A percentile compares a stretch with the other conserved stretches of the same genome.
These are phyloP conservation scores for Starmerella potacharoeniae DNA, from an alignment of 805 yeast species.

Conservation along the genomic window DNA sequence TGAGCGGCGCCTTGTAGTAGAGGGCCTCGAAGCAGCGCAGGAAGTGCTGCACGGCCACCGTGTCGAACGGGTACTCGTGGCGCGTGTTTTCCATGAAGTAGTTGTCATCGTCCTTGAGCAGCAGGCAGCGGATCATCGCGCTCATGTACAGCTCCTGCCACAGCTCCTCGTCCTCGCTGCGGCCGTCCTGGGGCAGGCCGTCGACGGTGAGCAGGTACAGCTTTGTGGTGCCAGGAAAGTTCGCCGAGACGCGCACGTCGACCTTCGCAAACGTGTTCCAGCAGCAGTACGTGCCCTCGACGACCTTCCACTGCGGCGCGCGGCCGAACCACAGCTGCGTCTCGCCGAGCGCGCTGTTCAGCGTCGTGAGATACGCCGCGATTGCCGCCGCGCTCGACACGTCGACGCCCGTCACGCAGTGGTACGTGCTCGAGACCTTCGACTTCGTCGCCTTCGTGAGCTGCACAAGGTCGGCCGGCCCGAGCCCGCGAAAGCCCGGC, in stretches of 20 bases:
- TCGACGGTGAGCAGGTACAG: conserved; percentile 27
- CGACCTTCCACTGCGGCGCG: conserved; percentile 34
- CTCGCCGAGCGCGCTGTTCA: conserved; percentile 36
- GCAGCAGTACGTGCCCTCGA: conserved; percentile 37
- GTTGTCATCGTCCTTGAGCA: conserved; percentile 70
- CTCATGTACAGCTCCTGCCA: conserved; percentile 47
- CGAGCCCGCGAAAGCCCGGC: conserved; percentile 41
- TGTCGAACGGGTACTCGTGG: conserved; percentile 58
- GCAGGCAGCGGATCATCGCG: conserved; percentile 61
- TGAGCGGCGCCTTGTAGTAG: conserved; percentile 51
- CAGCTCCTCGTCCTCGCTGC: conserved; percentile 29
- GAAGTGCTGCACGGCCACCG: conserved; percentile 42
- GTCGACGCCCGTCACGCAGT: conserved; percentile 44
- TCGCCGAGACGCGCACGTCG: conserved; percentile 60
- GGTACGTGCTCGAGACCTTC: conserved; percentile 44
- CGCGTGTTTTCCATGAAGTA: conserved; percentile 73
- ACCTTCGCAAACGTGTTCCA: conserved; percentile 63
- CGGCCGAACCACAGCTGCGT: conserved; percentile 67
- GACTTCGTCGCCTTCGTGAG: conserved; percentile 33
- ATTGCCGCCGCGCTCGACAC: conserved; percentile 42
- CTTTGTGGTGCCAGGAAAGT: conserved; percentile 41
- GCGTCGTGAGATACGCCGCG: conserved; percentile 44
- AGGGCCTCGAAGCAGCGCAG: conserved; percentile 54
- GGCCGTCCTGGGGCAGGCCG: conserved; percentile 17
- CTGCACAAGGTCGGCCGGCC: conserved; percentile 65